Base-by-base conservation (phyloP, 331 rosid genomes). In the Malus hybrid region DNA sequence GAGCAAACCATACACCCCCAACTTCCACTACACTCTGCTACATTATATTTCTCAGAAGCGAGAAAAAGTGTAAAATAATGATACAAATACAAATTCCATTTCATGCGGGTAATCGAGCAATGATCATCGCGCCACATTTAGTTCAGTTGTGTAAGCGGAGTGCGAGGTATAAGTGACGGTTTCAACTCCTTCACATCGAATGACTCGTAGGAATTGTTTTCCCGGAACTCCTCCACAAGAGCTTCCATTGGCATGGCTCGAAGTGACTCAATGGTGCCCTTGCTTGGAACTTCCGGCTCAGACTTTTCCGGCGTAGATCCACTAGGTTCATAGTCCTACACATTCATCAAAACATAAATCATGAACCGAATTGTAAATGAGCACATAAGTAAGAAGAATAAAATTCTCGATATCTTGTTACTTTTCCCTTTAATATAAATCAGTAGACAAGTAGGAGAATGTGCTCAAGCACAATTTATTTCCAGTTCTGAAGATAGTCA, bases 161-260 rank as follows among this genome's bases (percentile, higher is more conserved):
- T 89, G 65, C 99, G 97, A 69, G 97, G 97, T 83, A 94, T 87
- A 62, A 87, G 97, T 1, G 97, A 92, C 3, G 97, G 96, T 73
- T 90, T 92, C 84, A 80, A 77, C 83, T 92, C 97, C 77, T 87
- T 92, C 73, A 67, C 83, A 11, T 92, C 90, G 39, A 76, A 79
- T 19, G 83, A 80, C 22, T 92, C 96, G 24, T 68, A 77, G 4
- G 97, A 80, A 77, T 90, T 73, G 64, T 84, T 92, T 86, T 94
- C 99, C 76, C 93, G 75, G 74, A 92, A 94, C 55, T 92, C 99
- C 76, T 92, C 99, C 0, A 90, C 83, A 67, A 94, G 97, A 14
- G 83, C 22, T 67, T 94, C 97, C 82, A 92, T 84, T 54, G 99
- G 97, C 88, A 93, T 82, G 59, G 97, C 88, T 79, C 97, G 87